Evolutionary conservation across 306 rosid species (phyloP).

Genomic region (Ormosia semicastrata): DNA sequence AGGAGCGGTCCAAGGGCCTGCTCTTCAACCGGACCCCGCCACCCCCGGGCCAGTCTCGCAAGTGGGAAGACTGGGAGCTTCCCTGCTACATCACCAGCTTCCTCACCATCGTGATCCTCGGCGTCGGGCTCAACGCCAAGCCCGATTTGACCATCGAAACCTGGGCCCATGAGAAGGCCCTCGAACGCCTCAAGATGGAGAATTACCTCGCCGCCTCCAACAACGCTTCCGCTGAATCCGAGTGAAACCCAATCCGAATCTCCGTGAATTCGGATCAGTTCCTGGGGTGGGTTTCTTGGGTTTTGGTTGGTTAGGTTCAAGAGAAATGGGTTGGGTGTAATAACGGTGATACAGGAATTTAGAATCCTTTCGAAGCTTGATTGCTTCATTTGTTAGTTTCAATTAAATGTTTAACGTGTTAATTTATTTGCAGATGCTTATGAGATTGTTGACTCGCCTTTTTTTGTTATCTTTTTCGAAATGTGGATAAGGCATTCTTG

Average conservation of each 20-base stretch:
- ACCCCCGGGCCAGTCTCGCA: conserved; percentile 77
- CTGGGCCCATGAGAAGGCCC: conserved; percentile 98
- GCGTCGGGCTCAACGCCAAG: conserved; percentile 98
- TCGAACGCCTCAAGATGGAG: conserved; percentile 87
- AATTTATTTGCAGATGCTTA: conserved; percentile 18
- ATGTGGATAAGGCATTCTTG: conserved; percentile 39
- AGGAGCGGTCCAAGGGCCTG: conserved; percentile 79
- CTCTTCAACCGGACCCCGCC: conserved; percentile 78
- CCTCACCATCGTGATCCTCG: conserved; percentile 94
- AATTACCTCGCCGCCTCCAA: conserved; percentile 24
- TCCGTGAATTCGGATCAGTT: conserved; percentile 27
- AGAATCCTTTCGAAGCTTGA: not conserved
- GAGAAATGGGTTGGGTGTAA: conserved; percentile 9
- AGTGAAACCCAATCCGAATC: conserved; percentile 33
- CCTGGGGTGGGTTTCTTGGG: too few relatives aligned
- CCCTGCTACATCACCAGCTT: conserved; percentile 98
- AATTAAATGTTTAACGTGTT: not conserved
- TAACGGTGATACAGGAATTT: conserved; percentile 26
- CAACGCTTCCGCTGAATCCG: conserved; percentile 49
- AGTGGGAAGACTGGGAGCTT: conserved; percentile 99
- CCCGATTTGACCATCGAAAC: conserved; percentile 98
- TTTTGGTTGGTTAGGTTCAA: not conserved
- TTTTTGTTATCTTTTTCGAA: conserved; percentile 4
- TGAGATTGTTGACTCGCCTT: conserved; percentile 33
- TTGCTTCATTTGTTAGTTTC: conserved; percentile 1